Evolutionary conservation across 2,329 filamentous ascomycete species (phyloP).

Genomic region (Pestalotiopsis sp.): DNA sequence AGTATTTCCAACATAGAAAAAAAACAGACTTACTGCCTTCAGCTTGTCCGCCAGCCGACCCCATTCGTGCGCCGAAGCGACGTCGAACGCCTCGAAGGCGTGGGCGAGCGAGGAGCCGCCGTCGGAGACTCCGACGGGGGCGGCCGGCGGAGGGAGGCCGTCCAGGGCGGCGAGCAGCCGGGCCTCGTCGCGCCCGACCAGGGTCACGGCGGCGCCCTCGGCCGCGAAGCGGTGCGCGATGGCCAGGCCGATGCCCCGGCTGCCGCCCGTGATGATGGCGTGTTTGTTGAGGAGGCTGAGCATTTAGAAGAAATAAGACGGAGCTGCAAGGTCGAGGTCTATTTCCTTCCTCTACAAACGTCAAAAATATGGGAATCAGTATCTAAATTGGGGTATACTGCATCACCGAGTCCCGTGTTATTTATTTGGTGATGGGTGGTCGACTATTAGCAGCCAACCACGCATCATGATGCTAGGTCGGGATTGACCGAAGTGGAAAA

Average conservation of each 20-base stretch:
- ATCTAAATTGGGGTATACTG: too few relatives aligned
- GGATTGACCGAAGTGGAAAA: too few relatives aligned
- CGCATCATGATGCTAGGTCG: too few relatives aligned
- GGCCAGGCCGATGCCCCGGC: conserved; percentile 68
- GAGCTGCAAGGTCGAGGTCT: neutral
- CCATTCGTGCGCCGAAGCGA: conserved; percentile 20
- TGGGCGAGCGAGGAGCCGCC: conserved; percentile 15
- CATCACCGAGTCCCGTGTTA: too few relatives aligned
- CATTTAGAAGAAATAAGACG: conserved; percentile 14
- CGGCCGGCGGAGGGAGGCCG: conserved; percentile 26
- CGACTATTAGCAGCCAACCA: too few relatives aligned
- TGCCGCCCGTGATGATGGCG: conserved; percentile 68
- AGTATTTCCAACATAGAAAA: conserved; percentile 16
- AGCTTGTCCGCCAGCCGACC: conserved; percentile 9
- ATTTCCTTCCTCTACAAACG: too few relatives aligned
- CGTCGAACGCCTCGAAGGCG: conserved; percentile 19
- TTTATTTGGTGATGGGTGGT: too few relatives aligned
- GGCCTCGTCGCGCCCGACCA: conserved; percentile 58
- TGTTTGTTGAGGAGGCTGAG: conserved; percentile 45
- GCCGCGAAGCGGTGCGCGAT: conserved; percentile 67
- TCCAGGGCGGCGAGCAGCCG: conserved; percentile 42
- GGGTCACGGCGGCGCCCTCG: conserved; percentile 59
- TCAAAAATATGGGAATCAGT: too few relatives aligned
- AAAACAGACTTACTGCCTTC: conserved; percentile 13
- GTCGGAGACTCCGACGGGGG: conserved; percentile 9